Evolutionary conservation across 1,284 basidiomycete species (phyloP), one percentile per base, ranked within the genome.

Genomic region (Stereum hirsutum): DNA sequence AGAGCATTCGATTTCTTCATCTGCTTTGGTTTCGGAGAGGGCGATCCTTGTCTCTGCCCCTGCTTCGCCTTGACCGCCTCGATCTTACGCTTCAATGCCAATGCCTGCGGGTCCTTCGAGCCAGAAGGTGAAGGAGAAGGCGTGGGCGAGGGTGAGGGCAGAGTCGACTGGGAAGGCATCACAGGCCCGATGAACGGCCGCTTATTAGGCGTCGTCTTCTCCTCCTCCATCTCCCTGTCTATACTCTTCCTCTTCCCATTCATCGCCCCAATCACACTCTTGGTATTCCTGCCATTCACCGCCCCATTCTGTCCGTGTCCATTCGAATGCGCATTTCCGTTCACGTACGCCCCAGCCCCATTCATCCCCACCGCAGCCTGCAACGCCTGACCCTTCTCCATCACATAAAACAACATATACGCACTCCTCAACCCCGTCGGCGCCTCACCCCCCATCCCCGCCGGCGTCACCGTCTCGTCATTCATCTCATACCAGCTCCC

Each of bases 401-500:
- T 78, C 34, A 92, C 74, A 62, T 99, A 99, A 65, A 95, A 95
- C 41, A 99, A 70, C 46, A 98, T 76, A 55, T 99, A 99, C 40
- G 95, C 96, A 52, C 78, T 90, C 62, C 81, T 86, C 63, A 82
- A 74, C 47, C 69, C 68, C 23, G 80, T 64, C 5, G 82, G 79
- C 5, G 70, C 54, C 15, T 59, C 51, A 20, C 55, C 49, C n/a
- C n/a, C n/a, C n/a, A n/a, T n/a, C n/a, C n/a, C n/a, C 50, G 64
- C 46, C 40, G 64, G 55, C 26, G 70, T 70, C 30, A 93, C 84
- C 32, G 70, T 69, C 31, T 93, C 90, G 63, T 99, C 96, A 64
- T 99, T 96, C 81, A 94, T 94, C 63, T 91, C 80, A 61, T 77
- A 86, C 93, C 94, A 98, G 43, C 65, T 67, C 3, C 82, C 85